Base-by-base conservation (phyloP, 345 rosid genomes). In the Boechera retrofracta region DNA sequence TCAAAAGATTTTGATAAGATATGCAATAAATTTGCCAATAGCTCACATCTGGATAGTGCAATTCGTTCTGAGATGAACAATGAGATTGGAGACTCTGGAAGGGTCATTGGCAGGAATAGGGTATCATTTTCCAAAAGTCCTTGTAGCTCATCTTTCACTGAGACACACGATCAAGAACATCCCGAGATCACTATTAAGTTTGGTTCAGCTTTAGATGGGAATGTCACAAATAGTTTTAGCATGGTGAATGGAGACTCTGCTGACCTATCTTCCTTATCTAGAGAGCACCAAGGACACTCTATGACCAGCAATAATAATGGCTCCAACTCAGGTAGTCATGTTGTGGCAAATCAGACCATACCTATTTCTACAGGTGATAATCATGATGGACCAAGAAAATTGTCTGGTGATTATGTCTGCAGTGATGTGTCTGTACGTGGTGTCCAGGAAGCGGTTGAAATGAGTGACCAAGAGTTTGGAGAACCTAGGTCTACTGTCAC, bases 211-310 rank as follows among this genome's bases (percentile, higher is more conserved):
- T 51, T 61, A 47, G 44, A 32, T 36, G 62, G 68, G 68, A 75
- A 59, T 38, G 61, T 47, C 24, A 49, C 53, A 58, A 75, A 59
- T 49, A 67, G 10, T 59, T 58, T 76, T 49, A 71, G 80, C 58
- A 71, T 26, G 33, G 71, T 79, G n/a, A 55, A 48, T 73, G 76
- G 74, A 53, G 60, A 38, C 51, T 69, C 42, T 80, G 73, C 77
- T 67, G n/a, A 4, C 44, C 41, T 60, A 64, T 76, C 69, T 57
- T 68, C 75, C 61, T 54, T 63, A 44, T 64, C 58, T 39, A 79
- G 82, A 71, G 72, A 52, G 77, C 70, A 58, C 42, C 85, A 55
- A 64, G 85, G 81, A 61, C 39, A 64, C 26, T 62, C 73, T 26
- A 16, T 74, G 59, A 21, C 81, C 16, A 52, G 57, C 51, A 72